Conservation (phyloP, 139 green algal genomes). For the Haematococcus lacustris region DNA sequence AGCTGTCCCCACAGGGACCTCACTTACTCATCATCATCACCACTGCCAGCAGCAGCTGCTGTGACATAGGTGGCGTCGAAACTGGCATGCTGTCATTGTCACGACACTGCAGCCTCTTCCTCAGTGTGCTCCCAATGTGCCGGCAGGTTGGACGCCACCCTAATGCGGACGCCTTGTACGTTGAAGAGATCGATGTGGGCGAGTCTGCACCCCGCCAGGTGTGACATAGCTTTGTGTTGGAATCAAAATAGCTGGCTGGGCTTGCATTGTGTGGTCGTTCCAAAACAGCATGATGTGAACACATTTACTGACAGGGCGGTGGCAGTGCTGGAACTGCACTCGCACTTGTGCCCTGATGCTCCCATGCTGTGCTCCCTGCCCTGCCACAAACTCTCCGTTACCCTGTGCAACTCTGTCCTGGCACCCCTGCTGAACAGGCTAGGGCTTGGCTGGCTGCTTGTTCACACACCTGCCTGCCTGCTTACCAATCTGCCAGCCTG, state of each 20-base stretch:
- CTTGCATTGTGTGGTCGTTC: not conserved
- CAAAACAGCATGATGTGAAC: not conserved
- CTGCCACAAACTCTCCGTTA: not conserved
- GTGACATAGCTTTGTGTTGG: not conserved
- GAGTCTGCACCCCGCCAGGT: constrained; percentile 69
- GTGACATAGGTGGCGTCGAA: not conserved
- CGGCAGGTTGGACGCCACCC: constrained; percentile 65
- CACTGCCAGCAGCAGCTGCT: not conserved
- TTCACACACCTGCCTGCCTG: not conserved
- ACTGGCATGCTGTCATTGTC: not conserved
- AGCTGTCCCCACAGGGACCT: too few relatives aligned
- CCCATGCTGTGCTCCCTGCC: not conserved
- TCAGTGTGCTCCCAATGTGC: not conserved
- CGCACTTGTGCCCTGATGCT: not conserved
- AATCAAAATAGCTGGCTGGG: not conserved
- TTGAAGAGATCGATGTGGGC: constrained; percentile 94
- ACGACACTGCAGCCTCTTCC: too few relatives aligned
- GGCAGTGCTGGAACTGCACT: not conserved
- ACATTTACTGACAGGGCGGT: not conserved
- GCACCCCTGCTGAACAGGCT: not conserved
- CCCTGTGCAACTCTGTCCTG: not conserved
- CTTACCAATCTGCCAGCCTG: not conserved
- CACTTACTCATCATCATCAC: too few relatives aligned
- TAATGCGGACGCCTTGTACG: constrained; percentile 87
- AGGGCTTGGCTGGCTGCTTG: not conserved